These are phyloP conservation scores for Rhynchosporium graminicola DNA, from an alignment of 2,329 filamentous ascomycete genomes.

Conservation along the genomic window DNA sequence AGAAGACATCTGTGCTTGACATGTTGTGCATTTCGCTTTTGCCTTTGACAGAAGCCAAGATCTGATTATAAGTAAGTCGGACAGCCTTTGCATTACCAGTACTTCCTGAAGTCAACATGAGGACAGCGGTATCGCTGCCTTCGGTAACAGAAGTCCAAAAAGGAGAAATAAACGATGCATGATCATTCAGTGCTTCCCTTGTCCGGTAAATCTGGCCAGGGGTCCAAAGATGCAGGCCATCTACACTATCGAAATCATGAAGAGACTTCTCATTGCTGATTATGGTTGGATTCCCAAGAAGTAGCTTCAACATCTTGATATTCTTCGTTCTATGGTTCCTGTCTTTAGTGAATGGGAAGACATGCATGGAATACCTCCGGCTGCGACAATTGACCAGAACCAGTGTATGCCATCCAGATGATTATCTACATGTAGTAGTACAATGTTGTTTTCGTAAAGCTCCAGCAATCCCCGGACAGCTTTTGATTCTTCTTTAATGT, in stretches of 20 bases:
- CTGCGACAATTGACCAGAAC: constrained; percentile 46
- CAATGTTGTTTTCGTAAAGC: constrained; percentile 15
- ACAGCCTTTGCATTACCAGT: constrained; percentile 55
- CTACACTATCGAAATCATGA: constrained; percentile 27
- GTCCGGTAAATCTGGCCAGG: constrained; percentile 2
- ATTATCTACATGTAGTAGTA: constrained; percentile 42
- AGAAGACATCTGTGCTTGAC: constrained; percentile 27
- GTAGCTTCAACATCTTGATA: constrained; percentile 36
- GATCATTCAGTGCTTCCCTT: background rate
- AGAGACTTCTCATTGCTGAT: constrained; percentile 31
- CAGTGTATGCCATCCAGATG: constrained; percentile 42
- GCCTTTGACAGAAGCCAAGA: constrained; percentile 42
- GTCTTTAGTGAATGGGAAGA: constrained; percentile 41
- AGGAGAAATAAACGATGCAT: background rate
- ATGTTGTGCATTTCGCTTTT: constrained; percentile 19
- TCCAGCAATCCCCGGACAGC: constrained; percentile 2
- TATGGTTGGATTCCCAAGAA: constrained; percentile 35
- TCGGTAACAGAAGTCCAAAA: background rate
- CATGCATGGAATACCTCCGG: constrained; percentile 40
- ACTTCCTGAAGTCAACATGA: constrained; percentile 57
- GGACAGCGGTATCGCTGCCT: constrained; percentile 36
- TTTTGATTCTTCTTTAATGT: background rate
- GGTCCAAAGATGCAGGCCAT: constrained; percentile 12
- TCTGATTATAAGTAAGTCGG: constrained; percentile 45
- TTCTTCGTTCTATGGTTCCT: constrained; percentile 37